A percentile compares a stretch with the other conserved stretches of the same genome.
Evolutionary conservation across 2,329 filamentous ascomycete species (phyloP).

Genomic region (Apiospora malaysiana): DNA sequence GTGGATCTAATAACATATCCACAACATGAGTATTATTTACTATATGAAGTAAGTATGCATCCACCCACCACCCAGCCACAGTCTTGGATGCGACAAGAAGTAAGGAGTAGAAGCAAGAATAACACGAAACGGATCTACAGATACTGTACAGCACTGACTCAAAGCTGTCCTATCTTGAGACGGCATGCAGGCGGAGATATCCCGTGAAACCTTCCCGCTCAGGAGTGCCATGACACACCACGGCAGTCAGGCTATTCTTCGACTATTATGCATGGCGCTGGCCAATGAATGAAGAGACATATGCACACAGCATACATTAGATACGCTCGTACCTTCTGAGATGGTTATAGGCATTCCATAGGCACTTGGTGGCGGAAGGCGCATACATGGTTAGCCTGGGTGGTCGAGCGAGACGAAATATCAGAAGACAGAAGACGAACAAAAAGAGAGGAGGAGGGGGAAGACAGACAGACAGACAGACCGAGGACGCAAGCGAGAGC

Average conservation of each 20-base stretch:
- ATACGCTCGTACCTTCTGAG: not conserved
- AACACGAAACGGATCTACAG: not conserved
- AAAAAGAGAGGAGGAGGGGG: not conserved
- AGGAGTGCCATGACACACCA: not conserved
- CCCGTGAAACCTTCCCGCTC: not conserved
- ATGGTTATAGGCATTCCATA: not conserved
- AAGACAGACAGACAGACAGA: not conserved
- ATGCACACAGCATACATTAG: not conserved
- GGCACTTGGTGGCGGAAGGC: not conserved
- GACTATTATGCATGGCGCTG: not conserved
- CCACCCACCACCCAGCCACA: not conserved
- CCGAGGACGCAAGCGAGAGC: not conserved
- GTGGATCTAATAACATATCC: slow-evolving; percentile 3
- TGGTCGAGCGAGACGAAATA: not conserved
- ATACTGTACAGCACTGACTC: not conserved
- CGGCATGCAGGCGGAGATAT: not conserved
- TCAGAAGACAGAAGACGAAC: not conserved
- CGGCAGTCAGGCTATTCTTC: not conserved
- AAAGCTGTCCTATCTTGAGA: not conserved
- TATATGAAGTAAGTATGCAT: not conserved
- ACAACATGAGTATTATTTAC: not conserved
- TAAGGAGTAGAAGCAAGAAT: not conserved
- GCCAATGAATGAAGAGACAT: not conserved
- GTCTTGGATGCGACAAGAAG: not conserved
- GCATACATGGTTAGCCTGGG: not conserved